Base-by-base conservation (phyloP, 129 eudicot species). In the Ambrosia trifida region DNA sequence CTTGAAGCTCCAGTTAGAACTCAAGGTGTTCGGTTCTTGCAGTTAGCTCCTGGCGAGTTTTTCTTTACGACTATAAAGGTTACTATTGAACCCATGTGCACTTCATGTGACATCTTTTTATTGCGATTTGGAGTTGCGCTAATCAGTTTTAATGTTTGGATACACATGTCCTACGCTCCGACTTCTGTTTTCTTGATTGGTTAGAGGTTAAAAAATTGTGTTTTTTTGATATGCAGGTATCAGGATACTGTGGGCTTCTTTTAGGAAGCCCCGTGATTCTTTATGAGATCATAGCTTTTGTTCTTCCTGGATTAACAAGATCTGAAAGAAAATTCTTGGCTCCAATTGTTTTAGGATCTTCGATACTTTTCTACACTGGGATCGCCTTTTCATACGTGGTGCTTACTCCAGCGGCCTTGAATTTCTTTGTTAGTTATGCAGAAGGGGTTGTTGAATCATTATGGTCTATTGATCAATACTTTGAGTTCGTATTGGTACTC, bases 401-500 rank as follows among this genome's bases (percentile, higher is more conserved):
- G 73, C 97, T 94, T 77, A 87, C 97, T 54, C 98, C 98, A 8
- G 98, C 97, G 2, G 98, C 98, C 60, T 81, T 94, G 79, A 94
- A 81, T 60, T 94, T 94, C 85, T 94, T 94, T 46, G 95, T 94
- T n/a, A 89, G 51, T 14, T 94, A 94, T 70, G 97, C 98, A 0
- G 98, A 94, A 87, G 98, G 98, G 33, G 98, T 80, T 50, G 98
- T 94, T 33, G 98, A 94, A 74, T 94, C 98, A 24, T 78, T 94
- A 56, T 94, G 98, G 98, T 94, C 98, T 19, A 94, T 89, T 79
- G 97, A 90, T 69, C 98, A 94, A 64, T 94, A 90, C 78, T 94
- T 94, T 28, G 98, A 94, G 81, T 94, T 94, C 84, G 87, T 94
- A 61, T 91, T 94, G 62, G 88, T 90, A 58, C 97, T 94, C 76